Evolutionary conservation across 129 eudicot genomes (phyloP).

Genomic region (Chrysanthemum makinoi): DNA sequence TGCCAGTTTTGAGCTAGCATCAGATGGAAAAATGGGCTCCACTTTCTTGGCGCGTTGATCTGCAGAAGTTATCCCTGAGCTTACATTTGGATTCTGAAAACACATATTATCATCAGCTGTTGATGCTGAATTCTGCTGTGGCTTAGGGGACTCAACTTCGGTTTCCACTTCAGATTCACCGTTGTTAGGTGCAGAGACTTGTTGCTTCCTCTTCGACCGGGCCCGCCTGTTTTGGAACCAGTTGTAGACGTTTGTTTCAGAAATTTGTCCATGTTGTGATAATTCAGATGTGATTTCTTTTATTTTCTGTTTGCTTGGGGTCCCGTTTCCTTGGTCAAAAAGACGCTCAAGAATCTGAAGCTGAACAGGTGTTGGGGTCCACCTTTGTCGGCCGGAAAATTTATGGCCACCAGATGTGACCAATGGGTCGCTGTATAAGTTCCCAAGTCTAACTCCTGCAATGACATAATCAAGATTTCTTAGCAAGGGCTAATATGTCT

Average conservation of each 20-base stretch:
- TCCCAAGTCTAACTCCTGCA: constrained; percentile 85
- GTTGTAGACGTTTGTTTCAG: constrained; percentile 93
- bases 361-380: constrained; percentile 97
- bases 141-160: constrained; percentile 80
- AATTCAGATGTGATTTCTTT: constrained; percentile 86
- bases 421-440: constrained; percentile 69
- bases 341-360: constrained; percentile 93
- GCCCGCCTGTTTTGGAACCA: constrained; percentile 97
- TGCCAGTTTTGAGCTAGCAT: constrained; percentile 53
- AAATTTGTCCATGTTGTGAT: constrained; percentile 92
- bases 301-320: constrained; percentile 98
- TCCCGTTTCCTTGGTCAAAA: constrained; percentile 89
- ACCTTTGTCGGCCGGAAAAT: constrained; percentile 83
- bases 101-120: constrained; percentile 62
- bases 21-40: constrained; percentile 63
- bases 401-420: constrained; percentile 79
- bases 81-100: constrained; percentile 56
- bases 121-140: constrained; percentile 46
- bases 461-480: constrained; percentile 17
- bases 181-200: constrained; percentile 58
- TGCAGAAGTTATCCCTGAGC: constrained; percentile 43
- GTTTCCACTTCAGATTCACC: constrained; percentile 92
- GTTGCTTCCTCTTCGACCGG: constrained; percentile 89
- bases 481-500: neutral
- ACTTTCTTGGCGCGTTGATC: constrained; percentile 58